A percentile compares a stretch with the other conserved stretches of the same genome.
These are phyloP conservation scores for Rhodotorula graminis DNA, from an alignment of 768 basidiomycete species.

Conservation along the genomic window DNA sequence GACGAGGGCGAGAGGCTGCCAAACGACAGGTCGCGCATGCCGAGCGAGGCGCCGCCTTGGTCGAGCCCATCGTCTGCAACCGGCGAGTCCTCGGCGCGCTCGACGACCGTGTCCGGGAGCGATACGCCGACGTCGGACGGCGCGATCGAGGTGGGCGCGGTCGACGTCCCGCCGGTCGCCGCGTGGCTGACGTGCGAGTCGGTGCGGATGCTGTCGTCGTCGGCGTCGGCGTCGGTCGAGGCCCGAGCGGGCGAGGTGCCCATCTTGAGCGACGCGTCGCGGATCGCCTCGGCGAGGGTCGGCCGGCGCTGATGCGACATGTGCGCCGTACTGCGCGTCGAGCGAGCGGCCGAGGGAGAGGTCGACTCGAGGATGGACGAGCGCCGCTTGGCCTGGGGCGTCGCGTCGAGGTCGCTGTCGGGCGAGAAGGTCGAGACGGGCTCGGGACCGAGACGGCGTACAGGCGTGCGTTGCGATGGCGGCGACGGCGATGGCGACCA, in stretches of 20 bases:
- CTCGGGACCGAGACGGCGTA: constrained; percentile 57
- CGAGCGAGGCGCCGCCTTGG: neutral
- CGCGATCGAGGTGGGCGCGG: constrained; percentile 7
- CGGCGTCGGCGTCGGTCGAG: constrained; percentile 13
- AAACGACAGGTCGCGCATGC: neutral
- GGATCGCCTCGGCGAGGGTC: constrained; percentile 36
- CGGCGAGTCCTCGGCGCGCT: neutral
- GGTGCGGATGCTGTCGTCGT: constrained; percentile 5
- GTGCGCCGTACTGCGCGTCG: neutral
- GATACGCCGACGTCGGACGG: neutral
- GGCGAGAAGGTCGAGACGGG: constrained; percentile 38
- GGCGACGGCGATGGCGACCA: constrained; percentile 36
- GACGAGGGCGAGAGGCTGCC: constrained; percentile 9
- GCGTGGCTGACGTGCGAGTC: constrained; percentile 14
- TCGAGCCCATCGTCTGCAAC: neutral
- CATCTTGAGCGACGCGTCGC: constrained; percentile 18
- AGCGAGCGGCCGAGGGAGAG: neutral
- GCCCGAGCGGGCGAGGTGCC: constrained; percentile 16
- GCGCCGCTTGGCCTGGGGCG: constrained; percentile 27
- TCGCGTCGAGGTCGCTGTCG: constrained; percentile 24
- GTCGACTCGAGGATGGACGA: neutral
- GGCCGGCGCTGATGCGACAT: constrained; percentile 22
- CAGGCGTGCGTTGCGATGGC: constrained; percentile 47
- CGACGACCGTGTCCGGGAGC: neutral
- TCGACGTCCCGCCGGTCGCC: neutral